Evolutionary conservation across 2,329 filamentous ascomycete genomes (phyloP).

Genomic region (Paramyrothecium roridum): DNA sequence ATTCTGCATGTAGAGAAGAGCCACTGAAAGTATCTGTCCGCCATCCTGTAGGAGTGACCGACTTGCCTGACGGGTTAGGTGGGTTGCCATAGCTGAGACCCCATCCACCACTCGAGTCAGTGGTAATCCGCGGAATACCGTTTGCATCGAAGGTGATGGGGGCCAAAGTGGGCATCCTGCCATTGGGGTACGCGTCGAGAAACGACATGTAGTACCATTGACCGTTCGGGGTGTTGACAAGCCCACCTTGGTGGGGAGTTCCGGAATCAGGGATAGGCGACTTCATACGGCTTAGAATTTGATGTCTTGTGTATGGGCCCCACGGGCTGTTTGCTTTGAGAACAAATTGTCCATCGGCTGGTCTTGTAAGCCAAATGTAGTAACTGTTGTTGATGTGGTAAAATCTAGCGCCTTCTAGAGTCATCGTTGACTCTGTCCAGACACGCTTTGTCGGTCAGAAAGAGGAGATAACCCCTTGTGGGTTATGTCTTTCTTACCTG

Average conservation of each 20-base stretch:
- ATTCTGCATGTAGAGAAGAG: slow-evolving; percentile 36
- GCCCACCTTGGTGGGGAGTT: slow-evolving; percentile 49
- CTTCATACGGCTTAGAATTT: slow-evolving; percentile 35
- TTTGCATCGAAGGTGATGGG: slow-evolving; percentile 43
- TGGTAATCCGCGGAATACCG: slow-evolving; percentile 43
- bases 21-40: slow-evolving; percentile 33
- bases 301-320: slow-evolving; percentile 45
- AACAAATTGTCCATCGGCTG: slow-evolving; percentile 41
- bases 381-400: slow-evolving; percentile 54
- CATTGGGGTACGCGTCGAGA: slow-evolving; percentile 49
- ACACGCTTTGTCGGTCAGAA: not conserved
- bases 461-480: not conserved
- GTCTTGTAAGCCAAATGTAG: slow-evolving; percentile 49
- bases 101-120: slow-evolving; percentile 39
- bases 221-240: slow-evolving; percentile 48
- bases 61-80: slow-evolving; percentile 16
- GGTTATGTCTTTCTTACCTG: slow-evolving; percentile 27
- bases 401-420: slow-evolving; percentile 49
- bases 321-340: slow-evolving; percentile 42
- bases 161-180: slow-evolving; percentile 52
- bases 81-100: slow-evolving; percentile 35
- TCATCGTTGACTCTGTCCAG: slow-evolving; percentile 1
- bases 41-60: slow-evolving; percentile 27
- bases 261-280: slow-evolving; percentile 40
- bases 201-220: slow-evolving; percentile 59